phyloP scores from a whole-genome alignment of 2,329 filamentous ascomycete species.

The Diatrype stigma region DNA sequence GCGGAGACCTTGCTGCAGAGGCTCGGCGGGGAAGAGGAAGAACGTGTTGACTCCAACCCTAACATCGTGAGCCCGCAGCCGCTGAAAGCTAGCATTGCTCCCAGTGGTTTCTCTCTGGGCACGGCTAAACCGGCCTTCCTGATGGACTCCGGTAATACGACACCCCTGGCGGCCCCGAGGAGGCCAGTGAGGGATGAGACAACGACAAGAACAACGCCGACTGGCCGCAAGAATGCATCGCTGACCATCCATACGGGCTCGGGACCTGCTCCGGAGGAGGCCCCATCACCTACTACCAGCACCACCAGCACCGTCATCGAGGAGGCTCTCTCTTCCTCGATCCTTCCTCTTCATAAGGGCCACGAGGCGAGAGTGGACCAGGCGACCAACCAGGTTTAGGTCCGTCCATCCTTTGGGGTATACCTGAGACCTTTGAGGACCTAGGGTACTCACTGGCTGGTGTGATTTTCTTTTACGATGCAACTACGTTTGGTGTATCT shows the following conservation, averaged over 20 bases:
- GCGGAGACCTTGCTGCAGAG: constrained; percentile 56
- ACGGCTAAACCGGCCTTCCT: constrained; percentile 6
- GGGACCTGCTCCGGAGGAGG: constrained; percentile 48
- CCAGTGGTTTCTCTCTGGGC: constrained; percentile 16
- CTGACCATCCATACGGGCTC: constrained; percentile 40
- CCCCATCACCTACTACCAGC: too few species aligned
- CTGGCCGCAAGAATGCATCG: background rate
- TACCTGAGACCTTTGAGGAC: too few species aligned
- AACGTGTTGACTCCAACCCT: constrained; percentile 7
- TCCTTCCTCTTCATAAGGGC: background rate
- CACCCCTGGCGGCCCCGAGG: constrained; percentile 5
- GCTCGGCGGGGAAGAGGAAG: constrained; percentile 30
- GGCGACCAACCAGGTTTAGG: too few species aligned
- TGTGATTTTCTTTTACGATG: too few species aligned
- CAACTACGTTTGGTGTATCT: too few species aligned
- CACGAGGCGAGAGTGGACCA: too few species aligned
- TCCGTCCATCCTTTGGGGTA: too few species aligned
- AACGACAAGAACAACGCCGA: too few species aligned
- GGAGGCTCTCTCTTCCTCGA: too few species aligned
- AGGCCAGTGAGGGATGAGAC: too few species aligned
- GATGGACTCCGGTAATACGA: constrained; percentile 15
- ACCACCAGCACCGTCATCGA: too few species aligned
- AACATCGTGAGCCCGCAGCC: constrained; percentile 38
- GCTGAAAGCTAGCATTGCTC: constrained; percentile 35
- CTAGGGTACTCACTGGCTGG: too few species aligned